These are phyloP conservation scores for Stephania yunnanensis DNA, from an alignment of 164 flowering plant species.

Conservation along the genomic window DNA sequence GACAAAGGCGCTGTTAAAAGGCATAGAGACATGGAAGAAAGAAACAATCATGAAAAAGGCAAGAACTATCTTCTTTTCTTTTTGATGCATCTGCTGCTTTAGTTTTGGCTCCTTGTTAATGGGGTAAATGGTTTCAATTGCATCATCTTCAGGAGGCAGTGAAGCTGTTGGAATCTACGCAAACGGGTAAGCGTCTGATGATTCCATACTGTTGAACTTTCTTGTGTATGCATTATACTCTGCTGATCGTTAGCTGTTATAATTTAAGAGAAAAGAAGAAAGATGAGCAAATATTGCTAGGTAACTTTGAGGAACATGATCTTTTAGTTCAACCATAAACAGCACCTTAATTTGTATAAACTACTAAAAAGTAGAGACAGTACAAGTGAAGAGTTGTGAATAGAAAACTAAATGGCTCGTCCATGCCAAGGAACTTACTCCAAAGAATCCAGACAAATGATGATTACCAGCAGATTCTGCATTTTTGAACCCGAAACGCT, in stretches of 20 bases:
- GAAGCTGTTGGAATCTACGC: slow-evolving; percentile 34
- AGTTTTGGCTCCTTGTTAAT: not conserved
- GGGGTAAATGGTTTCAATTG: not conserved
- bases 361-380: too few species aligned
- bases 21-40: slow-evolving; percentile 71
- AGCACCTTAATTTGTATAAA: too few species aligned
- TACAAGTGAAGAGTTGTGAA: too few species aligned
- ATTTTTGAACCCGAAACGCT: not conserved
- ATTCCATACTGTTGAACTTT: slow-evolving; percentile 10
- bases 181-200: slow-evolving; percentile 15
- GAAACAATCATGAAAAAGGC: slow-evolving; percentile 58
- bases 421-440: too few species aligned
- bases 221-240: not conserved
- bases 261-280: too few species aligned
- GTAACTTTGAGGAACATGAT: too few species aligned
- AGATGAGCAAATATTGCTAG: too few species aligned
- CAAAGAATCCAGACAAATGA: too few species aligned
- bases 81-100: too few species aligned
- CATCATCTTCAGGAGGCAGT: slow-evolving; percentile 45
- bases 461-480: not conserved
- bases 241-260: too few species aligned
- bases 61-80: not conserved
- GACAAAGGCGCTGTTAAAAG: slow-evolving; percentile 54
- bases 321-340: too few species aligned
- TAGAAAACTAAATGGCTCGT: too few species aligned